Evolutionary conservation across 306 rosid genomes (phyloP), one percentile per base, ranked within the genome.

Genomic region (Leucaena leucocephala): DNA sequence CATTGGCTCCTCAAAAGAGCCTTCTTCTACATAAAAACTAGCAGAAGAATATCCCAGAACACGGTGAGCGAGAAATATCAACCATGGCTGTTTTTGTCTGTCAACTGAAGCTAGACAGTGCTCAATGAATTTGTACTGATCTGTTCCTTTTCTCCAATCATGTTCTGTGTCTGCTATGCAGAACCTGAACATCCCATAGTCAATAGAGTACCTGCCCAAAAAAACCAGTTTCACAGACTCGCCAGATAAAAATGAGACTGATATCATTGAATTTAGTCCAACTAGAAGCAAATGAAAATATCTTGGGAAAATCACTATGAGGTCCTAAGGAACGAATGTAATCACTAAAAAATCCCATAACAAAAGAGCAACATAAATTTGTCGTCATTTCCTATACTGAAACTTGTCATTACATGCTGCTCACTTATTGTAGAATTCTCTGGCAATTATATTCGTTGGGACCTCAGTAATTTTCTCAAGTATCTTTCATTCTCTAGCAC

Each of bases 1-100:
- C 98, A 95, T 95, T 81, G 98, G 98, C 81, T 95, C 98, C 80
- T 87, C 97, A 75, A 93, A 92, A 4, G 98, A 92, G 67, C 98
- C 98, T 82, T 95, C 97, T 36, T 82, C 90, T 3, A 71, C 98
- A 71, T 92, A 95, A 88, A 84, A 91, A 52, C 55, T 83, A 0
- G 81, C 89, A 63, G 98, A 86, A 74, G 98, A 95, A 84, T 95
- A 95, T 59, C 98, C 98, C 36, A 95, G 85, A 57, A 95, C 98
- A 50, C 98, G 90, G 78, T 95, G 98, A 3, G 98, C 97, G 68
- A 95, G 90, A 85, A 95, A 95, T 82, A 95, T 86, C 43, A 95
- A 83, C 98, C 98, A 95, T 45, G 98, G 98, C 74, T 95, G 98
- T 83, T 95, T 95, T 81, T 91, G 94, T 73, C 98, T 85, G 78